Conservation (phyloP, 2,329 filamentous ascomycete genomes). For the Fusarium coicis region DNA sequence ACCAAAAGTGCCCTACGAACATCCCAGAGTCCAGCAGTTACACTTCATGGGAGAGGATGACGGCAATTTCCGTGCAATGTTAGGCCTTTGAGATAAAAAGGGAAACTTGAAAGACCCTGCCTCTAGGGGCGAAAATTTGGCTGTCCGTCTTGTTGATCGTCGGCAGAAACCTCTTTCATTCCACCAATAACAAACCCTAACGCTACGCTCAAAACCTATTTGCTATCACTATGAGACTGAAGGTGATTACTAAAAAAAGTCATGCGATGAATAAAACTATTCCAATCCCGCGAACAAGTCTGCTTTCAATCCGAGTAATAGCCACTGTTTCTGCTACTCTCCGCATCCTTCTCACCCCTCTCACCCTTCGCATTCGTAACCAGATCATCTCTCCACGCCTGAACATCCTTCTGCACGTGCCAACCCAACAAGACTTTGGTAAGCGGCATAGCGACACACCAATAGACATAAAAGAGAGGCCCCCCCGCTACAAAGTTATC, state of each 20-base stretch:
- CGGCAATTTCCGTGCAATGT: neutral
- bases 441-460: neutral
- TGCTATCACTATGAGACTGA: too few species aligned
- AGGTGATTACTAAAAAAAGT: too few species aligned
- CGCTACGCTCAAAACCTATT: neutral
- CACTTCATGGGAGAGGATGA: neutral
- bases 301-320: neutral
- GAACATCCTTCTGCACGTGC: neutral
- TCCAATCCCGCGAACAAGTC: neutral
- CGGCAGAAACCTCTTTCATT: neutral
- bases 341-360: neutral
- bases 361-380: neutral
- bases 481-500: too few species aligned
- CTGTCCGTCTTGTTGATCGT: neutral
- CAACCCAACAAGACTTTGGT: neutral
- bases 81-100: too few species aligned
- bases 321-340: neutral
- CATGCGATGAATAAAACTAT: accelerated
- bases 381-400: neutral
- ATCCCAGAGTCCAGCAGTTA: neutral
- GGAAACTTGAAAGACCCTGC: neutral
- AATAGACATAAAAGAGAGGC: neutral
- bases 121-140: accelerated
- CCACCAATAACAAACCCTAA: neutral
- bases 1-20: too few species aligned